phyloP scores from a whole-genome alignment of 208 protist genomes.

The Polymyxa betae region DNA sequence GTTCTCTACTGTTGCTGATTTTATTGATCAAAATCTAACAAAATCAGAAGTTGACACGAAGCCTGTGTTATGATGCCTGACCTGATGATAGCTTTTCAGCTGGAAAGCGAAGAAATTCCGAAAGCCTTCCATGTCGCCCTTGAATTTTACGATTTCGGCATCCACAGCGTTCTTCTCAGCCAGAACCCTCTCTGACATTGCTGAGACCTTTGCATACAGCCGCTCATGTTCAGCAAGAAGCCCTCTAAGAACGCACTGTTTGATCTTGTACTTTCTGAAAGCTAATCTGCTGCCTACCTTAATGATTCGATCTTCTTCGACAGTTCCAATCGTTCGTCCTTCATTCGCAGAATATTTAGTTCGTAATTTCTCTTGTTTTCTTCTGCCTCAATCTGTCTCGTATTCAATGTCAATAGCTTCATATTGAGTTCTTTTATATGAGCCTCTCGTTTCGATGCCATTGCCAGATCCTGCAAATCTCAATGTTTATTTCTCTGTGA shows the following conservation, averaged over 20 bases:
- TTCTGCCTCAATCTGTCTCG: slow-evolving; percentile 58
- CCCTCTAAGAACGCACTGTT: background rate
- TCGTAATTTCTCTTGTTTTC: slow-evolving; percentile 65
- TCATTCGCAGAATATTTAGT: slow-evolving; percentile 63
- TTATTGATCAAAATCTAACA: slow-evolving; percentile 35
- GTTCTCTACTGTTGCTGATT: slow-evolving; percentile 49
- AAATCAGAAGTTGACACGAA: background rate
- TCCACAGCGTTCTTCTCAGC: slow-evolving; percentile 51
- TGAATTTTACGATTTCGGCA: slow-evolving; percentile 59
- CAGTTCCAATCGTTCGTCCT: slow-evolving; percentile 58
- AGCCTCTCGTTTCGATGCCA: slow-evolving; percentile 26
- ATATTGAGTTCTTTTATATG: slow-evolving; percentile 61
- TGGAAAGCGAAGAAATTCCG: slow-evolving; percentile 49
- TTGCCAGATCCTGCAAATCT: slow-evolving; percentile 22
- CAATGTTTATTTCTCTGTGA: too few relatives aligned
- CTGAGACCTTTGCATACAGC: slow-evolving; percentile 44
- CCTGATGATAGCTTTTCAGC: slow-evolving; percentile 56
- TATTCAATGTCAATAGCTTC: slow-evolving; percentile 64
- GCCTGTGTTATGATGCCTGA: background rate
- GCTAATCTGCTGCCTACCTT: background rate
- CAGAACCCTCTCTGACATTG: slow-evolving; percentile 42
- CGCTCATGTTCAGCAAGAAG: slow-evolving; percentile 53
- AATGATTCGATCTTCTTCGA: slow-evolving; percentile 63
- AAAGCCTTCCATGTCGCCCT: slow-evolving; percentile 54
- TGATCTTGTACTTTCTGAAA: background rate